A percentile compares a stretch with the other conserved stretches of the same genome.
These are phyloP conservation scores for Colletotrichum incanum DNA, from an alignment of 2,329 filamentous ascomycete species.

Conservation along the genomic window DNA sequence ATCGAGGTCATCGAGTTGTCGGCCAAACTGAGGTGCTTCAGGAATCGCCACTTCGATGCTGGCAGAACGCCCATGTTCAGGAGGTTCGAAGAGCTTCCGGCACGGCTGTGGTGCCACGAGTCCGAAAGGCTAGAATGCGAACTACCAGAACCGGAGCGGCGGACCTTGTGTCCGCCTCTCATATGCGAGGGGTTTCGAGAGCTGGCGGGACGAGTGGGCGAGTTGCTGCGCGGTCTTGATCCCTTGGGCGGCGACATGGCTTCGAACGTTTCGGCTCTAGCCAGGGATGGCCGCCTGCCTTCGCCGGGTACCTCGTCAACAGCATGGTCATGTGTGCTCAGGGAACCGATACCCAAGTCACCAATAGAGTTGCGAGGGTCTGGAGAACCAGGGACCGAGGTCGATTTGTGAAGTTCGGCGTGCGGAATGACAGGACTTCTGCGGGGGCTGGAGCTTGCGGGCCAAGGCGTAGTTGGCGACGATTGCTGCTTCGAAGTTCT, in stretches of 20 bases:
- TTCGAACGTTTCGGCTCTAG: slow-evolving; percentile 65
- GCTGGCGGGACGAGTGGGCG: slow-evolving; percentile 82
- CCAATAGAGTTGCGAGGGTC: slow-evolving; percentile 63
- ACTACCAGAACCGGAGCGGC: slow-evolving; percentile 91
- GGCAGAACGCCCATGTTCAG: slow-evolving; percentile 81
- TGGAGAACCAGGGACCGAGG: slow-evolving; percentile 78
- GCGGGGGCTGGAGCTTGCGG: slow-evolving; percentile 69
- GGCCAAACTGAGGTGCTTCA: slow-evolving; percentile 91
- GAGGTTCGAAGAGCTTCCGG: slow-evolving; percentile 84
- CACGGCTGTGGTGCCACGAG: slow-evolving; percentile 71
- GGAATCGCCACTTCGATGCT: slow-evolving; percentile 92
- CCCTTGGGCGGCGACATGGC: slow-evolving; percentile 60
- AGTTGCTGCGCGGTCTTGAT: slow-evolving; percentile 80
- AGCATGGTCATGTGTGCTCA: slow-evolving; percentile 66
- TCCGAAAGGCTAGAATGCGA: slow-evolving; percentile 86
- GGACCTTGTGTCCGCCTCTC: slow-evolving; percentile 81
- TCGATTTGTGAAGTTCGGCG: slow-evolving; percentile 77
- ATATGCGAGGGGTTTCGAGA: slow-evolving; percentile 81
- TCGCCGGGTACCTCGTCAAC: slow-evolving; percentile 59
- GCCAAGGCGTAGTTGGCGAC: slow-evolving; percentile 83
- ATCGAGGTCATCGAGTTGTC: slow-evolving; percentile 93
- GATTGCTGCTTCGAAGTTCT: slow-evolving; percentile 89
- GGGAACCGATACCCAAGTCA: slow-evolving; percentile 73
- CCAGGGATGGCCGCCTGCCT: slow-evolving; percentile 61
- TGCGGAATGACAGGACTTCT: slow-evolving; percentile 76